Percentiles rank a stretch among this genome's conserved stretches.
These are phyloP conservation scores for Trichothecium sympodiale DNA, from an alignment of 2,329 filamentous ascomycete species.

Conservation along the genomic window DNA sequence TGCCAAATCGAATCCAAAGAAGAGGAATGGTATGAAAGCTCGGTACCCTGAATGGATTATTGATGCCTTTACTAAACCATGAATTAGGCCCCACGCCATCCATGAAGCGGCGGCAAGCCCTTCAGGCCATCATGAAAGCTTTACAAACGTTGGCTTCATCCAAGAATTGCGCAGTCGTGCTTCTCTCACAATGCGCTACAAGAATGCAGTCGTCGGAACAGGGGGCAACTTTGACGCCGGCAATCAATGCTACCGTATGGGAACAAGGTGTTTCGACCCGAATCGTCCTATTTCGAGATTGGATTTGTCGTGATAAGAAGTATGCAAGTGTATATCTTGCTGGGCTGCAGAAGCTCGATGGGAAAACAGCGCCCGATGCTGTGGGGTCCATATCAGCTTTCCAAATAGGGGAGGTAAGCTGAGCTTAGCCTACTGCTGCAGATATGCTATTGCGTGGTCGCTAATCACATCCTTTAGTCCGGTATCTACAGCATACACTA, in stretches of 20 bases:
- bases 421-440: slow-evolving; percentile 3
- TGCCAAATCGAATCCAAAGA: slow-evolving; percentile 22
- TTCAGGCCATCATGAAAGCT: slow-evolving; percentile 55
- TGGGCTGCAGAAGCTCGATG: slow-evolving; percentile 54
- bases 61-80: background rate
- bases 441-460: slow-evolving; percentile 6
- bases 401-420: slow-evolving; percentile 31
- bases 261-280: slow-evolving; percentile 65
- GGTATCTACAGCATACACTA: slow-evolving; percentile 31
- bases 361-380: slow-evolving; percentile 29
- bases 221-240: slow-evolving; percentile 60
- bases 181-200: slow-evolving; percentile 75
- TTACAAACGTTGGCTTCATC: slow-evolving; percentile 67
- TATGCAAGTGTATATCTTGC: slow-evolving; percentile 44
- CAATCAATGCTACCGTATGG: slow-evolving; percentile 68
- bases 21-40: slow-evolving; percentile 23
- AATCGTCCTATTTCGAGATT: slow-evolving; percentile 72
- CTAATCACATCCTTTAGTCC: slow-evolving; percentile 21
- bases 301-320: slow-evolving; percentile 38
- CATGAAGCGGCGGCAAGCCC: slow-evolving; percentile 35
- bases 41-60: background rate
- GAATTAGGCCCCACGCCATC: slow-evolving; percentile 23
- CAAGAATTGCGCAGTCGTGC: slow-evolving; percentile 59
- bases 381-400: slow-evolving; percentile 38
- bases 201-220: slow-evolving; percentile 55